Conservation (phyloP, 1,284 basidiomycete genomes). For the Marasmius oreades region DNA sequence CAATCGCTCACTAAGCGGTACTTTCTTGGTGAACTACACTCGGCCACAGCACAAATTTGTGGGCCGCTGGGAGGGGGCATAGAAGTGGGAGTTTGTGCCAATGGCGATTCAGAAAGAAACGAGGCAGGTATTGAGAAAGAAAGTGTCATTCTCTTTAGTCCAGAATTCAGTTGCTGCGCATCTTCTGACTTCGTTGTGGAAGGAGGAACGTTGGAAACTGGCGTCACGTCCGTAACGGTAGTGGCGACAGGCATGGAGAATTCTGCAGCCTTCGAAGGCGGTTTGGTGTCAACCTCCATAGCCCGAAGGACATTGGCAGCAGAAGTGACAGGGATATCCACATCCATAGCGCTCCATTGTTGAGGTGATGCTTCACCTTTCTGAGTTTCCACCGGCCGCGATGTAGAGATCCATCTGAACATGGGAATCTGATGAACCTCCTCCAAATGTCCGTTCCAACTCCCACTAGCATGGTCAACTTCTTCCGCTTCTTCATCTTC, state of each 20-base stretch:
- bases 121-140: constrained; percentile 9
- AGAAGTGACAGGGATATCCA: not conserved
- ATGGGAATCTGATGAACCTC: constrained; percentile 34
- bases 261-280: not conserved
- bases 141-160: constrained; percentile 9
- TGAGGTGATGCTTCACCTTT: not conserved
- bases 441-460: constrained; percentile 26
- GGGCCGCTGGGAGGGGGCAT: constrained; percentile 17
- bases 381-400: constrained; percentile 22
- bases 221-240: not conserved
- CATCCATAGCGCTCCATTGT: constrained; percentile 1
- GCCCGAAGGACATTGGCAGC: constrained; percentile 6
- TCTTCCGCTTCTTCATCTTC: constrained; percentile 28
- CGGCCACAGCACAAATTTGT: constrained; percentile 33
- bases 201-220: not conserved
- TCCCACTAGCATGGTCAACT: constrained; percentile 22
- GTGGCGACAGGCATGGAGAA: not conserved
- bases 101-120: constrained; percentile 7
- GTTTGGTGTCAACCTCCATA: constrained; percentile 20
- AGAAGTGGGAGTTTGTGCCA: not conserved
- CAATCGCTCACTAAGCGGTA: constrained; percentile 42
- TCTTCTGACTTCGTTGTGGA: not conserved
- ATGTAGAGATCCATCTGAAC: constrained; percentile 62
- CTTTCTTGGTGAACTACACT: constrained; percentile 35
- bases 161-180: not conserved